phyloP scores from a whole-genome alignment of 371 early-diverging fungal species.

The Saksenaea vasiformis region DNA sequence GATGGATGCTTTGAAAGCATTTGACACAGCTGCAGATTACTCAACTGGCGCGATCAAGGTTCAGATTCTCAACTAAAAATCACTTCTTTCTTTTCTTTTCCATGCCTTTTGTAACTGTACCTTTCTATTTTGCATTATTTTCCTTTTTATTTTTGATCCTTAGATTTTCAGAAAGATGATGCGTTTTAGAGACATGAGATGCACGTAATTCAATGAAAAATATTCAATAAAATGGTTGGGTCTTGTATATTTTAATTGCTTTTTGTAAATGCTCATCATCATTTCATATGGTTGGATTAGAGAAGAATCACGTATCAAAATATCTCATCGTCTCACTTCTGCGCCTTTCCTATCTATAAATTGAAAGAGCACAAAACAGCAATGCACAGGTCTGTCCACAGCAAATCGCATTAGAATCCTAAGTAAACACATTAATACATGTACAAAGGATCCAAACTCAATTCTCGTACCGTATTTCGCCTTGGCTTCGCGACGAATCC shows the following conservation, averaged over 20 bases:
- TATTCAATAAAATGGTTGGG: no score
- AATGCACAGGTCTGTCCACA: no score
- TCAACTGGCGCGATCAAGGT: conserved; percentile 45
- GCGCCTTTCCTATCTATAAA: no score
- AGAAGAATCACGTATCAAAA: no score
- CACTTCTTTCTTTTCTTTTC: background rate
- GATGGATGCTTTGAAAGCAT: conserved; percentile 45
- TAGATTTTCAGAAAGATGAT: no score
- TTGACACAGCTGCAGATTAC: conserved; percentile 41
- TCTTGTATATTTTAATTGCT: no score
- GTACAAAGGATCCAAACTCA: background rate
- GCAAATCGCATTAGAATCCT: background rate
- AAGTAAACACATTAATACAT: background rate
- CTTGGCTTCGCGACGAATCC: conserved; percentile 66
- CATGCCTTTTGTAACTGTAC: background rate
- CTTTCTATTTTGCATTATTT: background rate
- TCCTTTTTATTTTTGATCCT: background rate
- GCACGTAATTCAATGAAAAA: no score
- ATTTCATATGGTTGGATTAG: no score
- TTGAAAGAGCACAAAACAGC: no score
- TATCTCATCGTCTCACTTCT: no score
- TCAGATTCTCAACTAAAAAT: conserved; percentile 43
- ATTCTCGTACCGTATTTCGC: conserved; percentile 71
- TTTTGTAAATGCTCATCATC: no score
- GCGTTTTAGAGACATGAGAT: no score